Evolutionary conservation across 2,329 filamentous ascomycete species (phyloP), one percentile per base, ranked within the genome.

Genomic region (Stachybotrys chlorohalonatus): DNA sequence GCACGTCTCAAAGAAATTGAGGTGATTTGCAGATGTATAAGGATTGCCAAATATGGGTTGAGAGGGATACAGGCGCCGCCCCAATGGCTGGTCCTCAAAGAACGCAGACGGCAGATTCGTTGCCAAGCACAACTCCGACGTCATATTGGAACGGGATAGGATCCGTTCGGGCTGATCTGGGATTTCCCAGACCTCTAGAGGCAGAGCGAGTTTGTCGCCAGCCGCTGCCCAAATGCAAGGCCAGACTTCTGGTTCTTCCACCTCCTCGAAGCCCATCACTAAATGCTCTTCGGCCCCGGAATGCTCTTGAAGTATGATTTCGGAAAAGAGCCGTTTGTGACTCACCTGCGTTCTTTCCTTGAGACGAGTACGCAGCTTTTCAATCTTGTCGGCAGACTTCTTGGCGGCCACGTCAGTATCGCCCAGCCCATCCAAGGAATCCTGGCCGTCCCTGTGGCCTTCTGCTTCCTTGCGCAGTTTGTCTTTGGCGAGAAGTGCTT

Each of bases 311-410:
- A 13, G 36, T 13, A 9, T 13, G 36, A 9, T 13, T 42, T 42
- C 36, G 13, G 8, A 42, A 42, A 42, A 42, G 8, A 13, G 13
- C 36, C 36, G 13, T 2, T 42, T 9, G 36, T 49, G 47, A 73
- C 80, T 79, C 68, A 84, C 82, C 77, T 84, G 78, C 59, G 80
- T 80, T 63, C 81, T 72, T 66, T 81, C 75, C 66, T 77, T 77
- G 59, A 83, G 74, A 51, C 76, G 75, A 52, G 73, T 69, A 50
- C 79, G 76, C 50, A 84, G 72, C 70, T 83, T 83, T 63, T 82
- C 79, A 56, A 81, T 75, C 71, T 81, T 81, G 62, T 81, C 81
- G 56, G 64, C 65, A 51, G 66, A 63, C 67, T 77, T 79, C 57
- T 67, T 69, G 54, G 68, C 63, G 50, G 69, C 64, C 48, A 57